phyloP scores from a whole-genome alignment of 257 asterid species.

The Leptodermis oblonga region DNA sequence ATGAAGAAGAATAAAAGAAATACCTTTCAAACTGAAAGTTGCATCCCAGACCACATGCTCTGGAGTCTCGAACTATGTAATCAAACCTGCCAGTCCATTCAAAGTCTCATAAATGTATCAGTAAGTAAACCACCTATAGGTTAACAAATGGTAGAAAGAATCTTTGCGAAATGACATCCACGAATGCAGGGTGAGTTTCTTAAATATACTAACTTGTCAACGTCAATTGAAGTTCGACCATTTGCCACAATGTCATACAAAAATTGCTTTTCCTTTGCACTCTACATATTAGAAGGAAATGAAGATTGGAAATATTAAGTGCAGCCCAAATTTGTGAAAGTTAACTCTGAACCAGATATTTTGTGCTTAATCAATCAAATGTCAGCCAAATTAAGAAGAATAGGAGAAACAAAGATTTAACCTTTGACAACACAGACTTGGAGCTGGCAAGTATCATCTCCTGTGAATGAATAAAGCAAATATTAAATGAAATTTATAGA shows the following conservation, averaged over 20 bases:
- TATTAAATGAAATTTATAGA: background rate
- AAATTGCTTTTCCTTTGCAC: constrained; percentile 67
- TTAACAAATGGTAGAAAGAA: background rate
- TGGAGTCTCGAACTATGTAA: constrained; percentile 76
- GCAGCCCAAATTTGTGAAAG: constrained; percentile 4
- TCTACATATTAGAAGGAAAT: constrained; percentile 44
- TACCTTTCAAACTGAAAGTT: constrained; percentile 85
- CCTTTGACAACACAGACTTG: constrained; percentile 40
- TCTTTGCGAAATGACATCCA: constrained; percentile 13
- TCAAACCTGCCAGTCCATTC: constrained; percentile 61
- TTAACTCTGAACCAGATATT: constrained; percentile 5
- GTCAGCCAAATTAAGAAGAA: background rate
- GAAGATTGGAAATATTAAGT: constrained; percentile 7
- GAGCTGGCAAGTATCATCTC: constrained; percentile 92
- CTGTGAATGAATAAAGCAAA: constrained; percentile 33
- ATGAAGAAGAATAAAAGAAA: constrained; percentile 14
- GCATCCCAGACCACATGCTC: constrained; percentile 97
- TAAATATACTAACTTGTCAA: constrained; percentile 80
- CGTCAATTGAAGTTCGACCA: constrained; percentile 95
- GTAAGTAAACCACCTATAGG: background rate
- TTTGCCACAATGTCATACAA: constrained; percentile 95
- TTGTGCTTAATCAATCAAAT: background rate
- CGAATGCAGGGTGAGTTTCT: constrained; percentile 9
- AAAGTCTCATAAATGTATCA: constrained; percentile 5
- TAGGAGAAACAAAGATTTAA: constrained; percentile 24